These are phyloP conservation scores for Candida adriatica DNA, from an alignment of 805 yeast genomes.

Conservation along the genomic window DNA sequence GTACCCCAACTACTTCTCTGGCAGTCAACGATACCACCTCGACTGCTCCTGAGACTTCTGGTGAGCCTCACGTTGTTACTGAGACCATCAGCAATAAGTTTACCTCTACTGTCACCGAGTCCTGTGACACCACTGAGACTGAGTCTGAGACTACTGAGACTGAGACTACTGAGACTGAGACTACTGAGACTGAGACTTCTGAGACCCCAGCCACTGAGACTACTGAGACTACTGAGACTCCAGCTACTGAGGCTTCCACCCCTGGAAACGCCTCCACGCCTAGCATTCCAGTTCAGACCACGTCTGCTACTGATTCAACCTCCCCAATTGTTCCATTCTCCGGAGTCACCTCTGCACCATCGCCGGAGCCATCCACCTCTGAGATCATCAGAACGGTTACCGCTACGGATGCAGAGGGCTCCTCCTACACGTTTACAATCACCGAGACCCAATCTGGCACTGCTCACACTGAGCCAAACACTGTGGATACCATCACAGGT, in stretches of 20 bases:
- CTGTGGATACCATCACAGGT: constrained; percentile 3
- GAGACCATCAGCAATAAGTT: neutral
- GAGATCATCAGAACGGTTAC: constrained; percentile 4
- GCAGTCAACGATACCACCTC: too few relatives aligned
- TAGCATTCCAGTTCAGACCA: too few relatives aligned
- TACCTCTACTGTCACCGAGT: neutral
- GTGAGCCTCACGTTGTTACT: neutral
- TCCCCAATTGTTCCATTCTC: constrained; percentile 1
- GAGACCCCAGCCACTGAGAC: constrained; percentile 1
- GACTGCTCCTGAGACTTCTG: constrained; percentile 1
- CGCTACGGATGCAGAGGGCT: constrained; percentile 7
- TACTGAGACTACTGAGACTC: constrained; percentile 1
- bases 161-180: constrained; percentile 1
- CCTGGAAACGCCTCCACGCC: constrained; percentile 1
- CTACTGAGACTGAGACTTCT: constrained; percentile 2
- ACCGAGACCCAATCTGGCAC: constrained; percentile 3
- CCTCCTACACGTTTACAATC: constrained; percentile 3
- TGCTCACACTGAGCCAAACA: constrained; percentile 5
- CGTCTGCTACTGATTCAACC: too few relatives aligned
- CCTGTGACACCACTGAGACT: neutral
- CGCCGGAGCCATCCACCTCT: neutral
- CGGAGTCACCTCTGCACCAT: neutral
- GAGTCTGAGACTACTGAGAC: too few relatives aligned
- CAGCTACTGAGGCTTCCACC: neutral
- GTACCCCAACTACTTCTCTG: too few relatives aligned